These are phyloP conservation scores for Globisporangium cylindrosporum DNA, from an alignment of 352 stramenopile genomes.

Conservation along the genomic window DNA sequence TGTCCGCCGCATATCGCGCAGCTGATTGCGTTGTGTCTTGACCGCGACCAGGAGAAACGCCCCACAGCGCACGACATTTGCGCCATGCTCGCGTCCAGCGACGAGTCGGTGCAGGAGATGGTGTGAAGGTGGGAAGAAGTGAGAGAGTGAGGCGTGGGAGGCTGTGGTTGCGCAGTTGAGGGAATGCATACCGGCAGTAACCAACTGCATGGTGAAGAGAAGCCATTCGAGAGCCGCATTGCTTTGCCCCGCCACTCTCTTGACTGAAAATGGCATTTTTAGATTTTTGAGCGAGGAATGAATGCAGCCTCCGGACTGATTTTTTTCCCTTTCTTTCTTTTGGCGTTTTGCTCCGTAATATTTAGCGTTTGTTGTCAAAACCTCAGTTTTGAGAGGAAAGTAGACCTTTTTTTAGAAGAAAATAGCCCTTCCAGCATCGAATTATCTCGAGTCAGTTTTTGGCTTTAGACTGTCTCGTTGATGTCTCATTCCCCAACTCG, in stretches of 20 bases:
- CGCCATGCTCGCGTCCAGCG: constrained; percentile 23
- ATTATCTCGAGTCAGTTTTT: neutral
- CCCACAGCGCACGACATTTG: constrained; percentile 50
- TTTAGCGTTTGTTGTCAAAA: neutral
- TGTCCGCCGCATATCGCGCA: constrained; percentile 62
- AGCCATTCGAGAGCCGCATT: neutral
- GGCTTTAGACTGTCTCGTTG: too few species aligned
- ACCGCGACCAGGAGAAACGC: constrained; percentile 43
- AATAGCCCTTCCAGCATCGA: neutral
- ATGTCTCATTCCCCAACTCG: neutral
- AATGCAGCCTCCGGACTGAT: neutral
- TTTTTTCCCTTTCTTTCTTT: neutral
- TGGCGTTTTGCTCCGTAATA: neutral
- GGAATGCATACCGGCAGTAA: neutral
- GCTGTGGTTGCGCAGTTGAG: neutral
- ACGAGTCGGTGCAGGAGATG: constrained; percentile 8
- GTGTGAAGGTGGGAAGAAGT: neutral
- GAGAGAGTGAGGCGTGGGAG: too few species aligned
- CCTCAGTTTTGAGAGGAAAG: neutral
- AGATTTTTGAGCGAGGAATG: too few species aligned
- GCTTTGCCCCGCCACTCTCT: too few species aligned
- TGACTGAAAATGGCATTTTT: too few species aligned
- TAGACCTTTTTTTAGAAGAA: neutral
- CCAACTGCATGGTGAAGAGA: neutral
- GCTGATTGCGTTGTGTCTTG: constrained; percentile 53